These are phyloP conservation scores for Paxillus rubicundulus DNA, from an alignment of 768 basidiomycete species.

Conservation along the genomic window DNA sequence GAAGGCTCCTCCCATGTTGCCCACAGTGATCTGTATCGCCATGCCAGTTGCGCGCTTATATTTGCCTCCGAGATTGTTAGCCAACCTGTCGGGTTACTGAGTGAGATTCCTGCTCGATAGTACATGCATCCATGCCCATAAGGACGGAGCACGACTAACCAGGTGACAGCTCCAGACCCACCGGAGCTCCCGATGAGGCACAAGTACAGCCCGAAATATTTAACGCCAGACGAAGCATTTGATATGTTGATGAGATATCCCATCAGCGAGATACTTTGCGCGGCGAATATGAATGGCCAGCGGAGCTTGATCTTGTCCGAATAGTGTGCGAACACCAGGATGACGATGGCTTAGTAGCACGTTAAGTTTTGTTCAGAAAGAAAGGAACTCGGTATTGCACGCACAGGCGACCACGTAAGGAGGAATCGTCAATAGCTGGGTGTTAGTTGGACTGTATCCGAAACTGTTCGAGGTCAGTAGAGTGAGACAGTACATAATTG, in stretches of 20 bases:
- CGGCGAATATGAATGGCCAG: constrained; percentile 55
- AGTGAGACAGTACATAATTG: not conserved
- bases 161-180: constrained; percentile 62
- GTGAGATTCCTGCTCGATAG: not conserved
- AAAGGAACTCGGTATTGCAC: constrained; percentile 13
- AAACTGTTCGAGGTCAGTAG: constrained; percentile 41
- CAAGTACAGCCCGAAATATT: constrained; percentile 75
- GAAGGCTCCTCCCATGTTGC: constrained; percentile 65
- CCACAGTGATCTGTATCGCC: constrained; percentile 51
- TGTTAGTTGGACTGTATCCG: constrained; percentile 53
- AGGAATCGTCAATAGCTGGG: constrained; percentile 66
- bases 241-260: constrained; percentile 68
- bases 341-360: constrained; percentile 42
- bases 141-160: constrained; percentile 37
- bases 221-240: constrained; percentile 46
- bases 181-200: constrained; percentile 62
- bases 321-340: constrained; percentile 51
- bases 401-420: constrained; percentile 63
- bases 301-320: constrained; percentile 58
- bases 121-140: no score
- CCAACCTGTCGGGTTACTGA: constrained; percentile 42
- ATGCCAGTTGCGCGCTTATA: constrained; percentile 70
- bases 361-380: not conserved
- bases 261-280: constrained; percentile 48
- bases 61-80: constrained; percentile 55